Evolutionary conservation across 2,329 filamentous ascomycete genomes (phyloP).

Genomic region (Pseudocercospora crystallina): DNA sequence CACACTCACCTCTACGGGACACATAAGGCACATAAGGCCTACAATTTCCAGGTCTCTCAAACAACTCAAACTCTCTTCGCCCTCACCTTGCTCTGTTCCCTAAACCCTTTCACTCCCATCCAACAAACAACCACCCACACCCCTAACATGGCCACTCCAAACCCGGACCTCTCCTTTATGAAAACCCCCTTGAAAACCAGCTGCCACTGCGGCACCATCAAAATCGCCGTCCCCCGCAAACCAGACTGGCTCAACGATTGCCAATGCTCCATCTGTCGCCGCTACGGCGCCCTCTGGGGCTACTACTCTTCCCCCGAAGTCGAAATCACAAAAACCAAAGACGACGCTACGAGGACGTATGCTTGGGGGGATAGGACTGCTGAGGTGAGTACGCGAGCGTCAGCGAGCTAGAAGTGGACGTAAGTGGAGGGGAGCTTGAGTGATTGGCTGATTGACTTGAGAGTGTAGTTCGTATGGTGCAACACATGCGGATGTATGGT

Average conservation of each 20-base stretch:
- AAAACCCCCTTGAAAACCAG: neutral
- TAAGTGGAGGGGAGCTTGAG: too few relatives aligned
- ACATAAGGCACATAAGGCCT: too few relatives aligned
- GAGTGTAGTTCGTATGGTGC: neutral
- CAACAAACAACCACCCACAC: too few relatives aligned
- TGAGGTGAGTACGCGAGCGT: too few relatives aligned
- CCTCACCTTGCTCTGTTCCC: too few relatives aligned
- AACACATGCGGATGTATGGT: conserved; percentile 8
- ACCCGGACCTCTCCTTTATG: too few relatives aligned
- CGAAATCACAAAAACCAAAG: neutral
- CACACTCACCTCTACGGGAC: too few relatives aligned
- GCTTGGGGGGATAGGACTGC: neutral
- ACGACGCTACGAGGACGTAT: neutral
- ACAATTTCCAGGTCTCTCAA: too few relatives aligned
- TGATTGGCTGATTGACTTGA: neutral
- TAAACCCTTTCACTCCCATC: too few relatives aligned
- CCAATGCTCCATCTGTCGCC: conserved; percentile 32
- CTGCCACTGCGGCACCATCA: conserved; percentile 32
- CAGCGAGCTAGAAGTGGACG: too few relatives aligned
- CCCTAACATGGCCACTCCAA: too few relatives aligned
- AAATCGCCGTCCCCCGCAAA: conserved; percentile 21
- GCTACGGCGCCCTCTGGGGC: conserved; percentile 31
- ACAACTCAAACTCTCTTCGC: too few relatives aligned
- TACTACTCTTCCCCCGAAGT: conserved; percentile 23
- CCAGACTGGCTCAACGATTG: conserved; percentile 27